Conservation (phyloP, 306 rosid species). For the Erythrophleum fordii region DNA sequence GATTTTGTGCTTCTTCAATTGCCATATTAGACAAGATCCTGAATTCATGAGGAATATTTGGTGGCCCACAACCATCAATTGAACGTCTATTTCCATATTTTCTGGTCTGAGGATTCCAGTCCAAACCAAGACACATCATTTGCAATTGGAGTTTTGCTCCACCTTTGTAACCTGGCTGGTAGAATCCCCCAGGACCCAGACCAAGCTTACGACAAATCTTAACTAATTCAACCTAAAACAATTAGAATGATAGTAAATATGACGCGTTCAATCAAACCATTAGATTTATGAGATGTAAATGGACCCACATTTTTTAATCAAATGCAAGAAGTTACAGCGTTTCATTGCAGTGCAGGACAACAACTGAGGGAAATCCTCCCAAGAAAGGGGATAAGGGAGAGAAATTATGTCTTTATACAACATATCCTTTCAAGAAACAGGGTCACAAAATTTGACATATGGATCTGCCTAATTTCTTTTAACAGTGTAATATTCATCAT, state of each 20-base stretch:
- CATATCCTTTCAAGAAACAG: too few species aligned
- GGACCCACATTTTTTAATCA: background rate
- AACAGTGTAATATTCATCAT: background rate
- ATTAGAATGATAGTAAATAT: background rate
- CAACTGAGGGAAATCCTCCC: too few species aligned
- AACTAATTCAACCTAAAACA: conserved; percentile 56
- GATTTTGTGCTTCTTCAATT: conserved; percentile 46
- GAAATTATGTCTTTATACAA: too few species aligned
- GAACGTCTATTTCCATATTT: conserved; percentile 44
- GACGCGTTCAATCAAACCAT: too few species aligned
- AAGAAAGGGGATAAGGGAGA: too few species aligned
- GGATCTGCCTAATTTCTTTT: background rate
- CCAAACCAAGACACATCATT: conserved; percentile 81
- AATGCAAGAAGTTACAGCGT: background rate
- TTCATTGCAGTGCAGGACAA: too few species aligned
- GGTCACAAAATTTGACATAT: background rate
- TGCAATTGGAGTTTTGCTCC: conserved; percentile 67
- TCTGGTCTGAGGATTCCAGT: conserved; percentile 74
- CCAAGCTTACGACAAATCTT: conserved; percentile 56
- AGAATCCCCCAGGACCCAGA: conserved; percentile 72
- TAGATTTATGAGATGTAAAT: too few species aligned
- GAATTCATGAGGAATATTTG: conserved; percentile 51
- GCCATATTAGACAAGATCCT: conserved; percentile 43
- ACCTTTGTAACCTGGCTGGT: conserved; percentile 58
- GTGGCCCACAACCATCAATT: conserved; percentile 53